Evolutionary conservation across 2,329 filamentous ascomycete species (phyloP), one percentile per base, ranked within the genome.

Genomic region (Elsinoe fawcettii): DNA sequence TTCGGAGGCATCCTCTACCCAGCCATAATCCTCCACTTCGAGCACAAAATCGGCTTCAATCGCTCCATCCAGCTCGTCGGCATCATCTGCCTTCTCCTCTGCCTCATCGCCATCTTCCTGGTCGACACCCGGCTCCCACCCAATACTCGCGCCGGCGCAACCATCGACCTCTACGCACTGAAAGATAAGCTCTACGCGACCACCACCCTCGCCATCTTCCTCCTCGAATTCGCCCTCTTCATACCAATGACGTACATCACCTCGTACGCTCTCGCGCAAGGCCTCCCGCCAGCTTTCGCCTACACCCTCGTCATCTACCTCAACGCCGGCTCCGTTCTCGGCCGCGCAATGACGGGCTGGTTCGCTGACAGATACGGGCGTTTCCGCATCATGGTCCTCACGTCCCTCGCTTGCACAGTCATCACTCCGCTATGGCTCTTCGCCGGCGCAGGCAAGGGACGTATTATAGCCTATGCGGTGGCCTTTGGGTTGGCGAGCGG

Each of bases 401-500:
- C 86, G 0, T 77, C 88, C 8, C 70, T 80, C 2, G 66, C 84
- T 16, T 85, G 82, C 67, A 71, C 90, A 51, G 71, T 87, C 2
- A 82, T 83, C 2, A 85, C 84, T 39, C 75, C 90, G 22, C 76
- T 96, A 2, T 96, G 90, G 91, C 77, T 96, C 22, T 89, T 81
- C 0, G 73, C 74, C 0, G 69, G 74, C 0, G 59, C 76, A 7
- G 66, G 77, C 14, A 65, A 73, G 43, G 73, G 66, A 0, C 66
- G 90, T 20, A 75, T 90, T 11, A 76, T 95, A 58, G 73, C 87
- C 5, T 96, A 91, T 66, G 79, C 84, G 0, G 66, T 90, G 2
- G 66, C 93, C 1, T 93, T 95, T 67, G 90, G 91, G 0, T 90
- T 95, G 66, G 82, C 84, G 1, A 88, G 83, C 49, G 91, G 90